Evolutionary conservation across 2,329 filamentous ascomycete genomes (phyloP).

Genomic region (Pseudogymnoascus sp.): DNA sequence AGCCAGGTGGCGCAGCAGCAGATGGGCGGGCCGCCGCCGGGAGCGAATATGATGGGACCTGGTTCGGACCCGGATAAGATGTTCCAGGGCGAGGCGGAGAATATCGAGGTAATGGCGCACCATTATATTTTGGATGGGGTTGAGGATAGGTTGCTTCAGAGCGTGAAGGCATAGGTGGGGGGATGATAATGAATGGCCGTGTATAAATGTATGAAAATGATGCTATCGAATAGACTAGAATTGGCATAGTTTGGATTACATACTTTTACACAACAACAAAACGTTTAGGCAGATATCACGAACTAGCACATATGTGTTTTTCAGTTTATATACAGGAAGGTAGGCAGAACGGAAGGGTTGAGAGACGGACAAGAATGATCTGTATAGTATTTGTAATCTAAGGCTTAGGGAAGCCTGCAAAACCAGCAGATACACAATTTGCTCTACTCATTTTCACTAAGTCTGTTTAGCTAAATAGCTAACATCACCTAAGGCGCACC

Average conservation of each 20-base stretch:
- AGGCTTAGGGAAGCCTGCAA: too few relatives aligned
- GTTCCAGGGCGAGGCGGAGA: slow-evolving; percentile 87
- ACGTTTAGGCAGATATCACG: too few relatives aligned
- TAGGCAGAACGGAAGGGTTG: too few relatives aligned
- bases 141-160: slow-evolving; percentile 68
- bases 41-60: slow-evolving; percentile 70
- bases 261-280: neutral
- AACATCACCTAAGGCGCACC: too few relatives aligned
- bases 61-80: slow-evolving; percentile 94
- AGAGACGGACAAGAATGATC: too few relatives aligned
- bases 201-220: neutral
- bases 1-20: slow-evolving; percentile 81
- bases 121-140: slow-evolving; percentile 84
- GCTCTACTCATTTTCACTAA: too few relatives aligned
- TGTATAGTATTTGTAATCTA: too few relatives aligned
- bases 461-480: too few relatives aligned
- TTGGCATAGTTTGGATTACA: neutral
- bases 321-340: too few relatives aligned
- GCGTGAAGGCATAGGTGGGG: slow-evolving; percentile 21
- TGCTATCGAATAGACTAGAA: neutral
- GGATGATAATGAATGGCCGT: neutral
- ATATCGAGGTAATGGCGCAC: slow-evolving; percentile 89
- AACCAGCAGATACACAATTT: too few relatives aligned
- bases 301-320: too few relatives aligned
- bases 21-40: slow-evolving; percentile 54